Base-by-base conservation (phyloP, 108 stramenopile genomes). In the Aurantiochytrium sp. region DNA sequence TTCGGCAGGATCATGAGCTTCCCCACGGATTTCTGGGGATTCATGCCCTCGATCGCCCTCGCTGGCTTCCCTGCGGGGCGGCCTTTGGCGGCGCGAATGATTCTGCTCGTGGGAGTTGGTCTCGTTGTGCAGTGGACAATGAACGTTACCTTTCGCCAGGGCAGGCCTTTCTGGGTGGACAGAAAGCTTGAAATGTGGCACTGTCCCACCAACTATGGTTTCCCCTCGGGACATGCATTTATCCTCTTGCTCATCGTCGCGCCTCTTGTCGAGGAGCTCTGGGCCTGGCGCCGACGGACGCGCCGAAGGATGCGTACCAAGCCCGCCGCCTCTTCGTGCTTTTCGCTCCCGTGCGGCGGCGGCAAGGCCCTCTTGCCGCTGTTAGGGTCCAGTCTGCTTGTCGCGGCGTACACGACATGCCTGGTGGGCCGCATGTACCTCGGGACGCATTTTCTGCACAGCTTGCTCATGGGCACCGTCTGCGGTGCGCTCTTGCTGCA, bases 381-480 rank as follows among this genome's bases (percentile, higher is more conserved):
- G 25, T 12, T 69, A 10, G 76, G 76, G 0, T 53, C 49, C 76
- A 53, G 19, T 23, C 12, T 23, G 19, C 76, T 83, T 12, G 49
- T 83, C n/a, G 51, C 49, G 19, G 49, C 51, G 51, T 83, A 83
- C 76, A 83, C 51, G 51, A 53, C 51, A 10, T 53, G 51, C 28
- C 45, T 83, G 10, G 76, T 83, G 76, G 76, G 76, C n/a, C 45
- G 76, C n/a, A n/a, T 83, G 51, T 83, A 83, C 76, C 76, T 83
- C 0, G 76, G 76, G 0, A 83, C 76, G 12, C 76, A 83, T 53
- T 83, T 83, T 53, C 51, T 83, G 51, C 76, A 83, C 76, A 83
- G 76, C 23, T 6, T 83, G 45, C 76, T 83, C 49, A 83, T 83
- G 76, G 76, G 76, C 49, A 83, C 51, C 23, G 51, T 53, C 19